Evolutionary conservation across 2,329 filamentous ascomycete genomes (phyloP).

Genomic region (Gaeumannomyces tritici): DNA sequence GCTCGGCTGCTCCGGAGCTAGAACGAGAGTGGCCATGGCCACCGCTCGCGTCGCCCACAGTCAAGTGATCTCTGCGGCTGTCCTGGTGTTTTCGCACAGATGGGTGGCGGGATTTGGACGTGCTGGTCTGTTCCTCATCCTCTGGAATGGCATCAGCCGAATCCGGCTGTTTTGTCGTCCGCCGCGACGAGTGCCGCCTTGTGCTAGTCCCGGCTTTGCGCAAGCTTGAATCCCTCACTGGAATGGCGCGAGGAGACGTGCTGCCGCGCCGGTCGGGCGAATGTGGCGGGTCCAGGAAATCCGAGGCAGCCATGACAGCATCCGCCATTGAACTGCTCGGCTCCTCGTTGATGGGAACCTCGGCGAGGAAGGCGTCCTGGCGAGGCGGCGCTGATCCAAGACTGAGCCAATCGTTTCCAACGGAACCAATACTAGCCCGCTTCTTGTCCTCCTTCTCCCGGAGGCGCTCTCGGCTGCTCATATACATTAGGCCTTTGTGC

Average conservation of each 20-base stretch:
- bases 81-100: neutral
- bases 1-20: too few relatives aligned
- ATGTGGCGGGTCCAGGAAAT: slow-evolving; percentile 18
- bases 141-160: slow-evolving; percentile 28
- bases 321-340: slow-evolving; percentile 16
- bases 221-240: slow-evolving; percentile 58
- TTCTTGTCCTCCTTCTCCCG: slow-evolving; percentile 56
- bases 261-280: slow-evolving; percentile 9
- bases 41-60: too few relatives aligned
- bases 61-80: neutral
- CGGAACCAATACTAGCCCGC: slow-evolving; percentile 33
- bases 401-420: slow-evolving; percentile 22
- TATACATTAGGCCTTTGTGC: slow-evolving; percentile 57
- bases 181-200: slow-evolving; percentile 22
- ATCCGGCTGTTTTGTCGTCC: slow-evolving; percentile 8
- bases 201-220: slow-evolving; percentile 43
- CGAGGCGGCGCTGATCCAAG: slow-evolving; percentile 22
- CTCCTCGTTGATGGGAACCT: slow-evolving; percentile 48
- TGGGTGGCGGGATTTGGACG: neutral
- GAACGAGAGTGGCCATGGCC: too few relatives aligned
- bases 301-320: slow-evolving; percentile 12
- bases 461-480: slow-evolving; percentile 61
- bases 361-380: slow-evolving; percentile 39
- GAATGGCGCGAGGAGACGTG: slow-evolving; percentile 45
- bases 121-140: slow-evolving; percentile 9